These are phyloP conservation scores for Clavariopsis aquatica DNA, from an alignment of 495 filamentous ascomycete genomes.

Conservation along the genomic window DNA sequence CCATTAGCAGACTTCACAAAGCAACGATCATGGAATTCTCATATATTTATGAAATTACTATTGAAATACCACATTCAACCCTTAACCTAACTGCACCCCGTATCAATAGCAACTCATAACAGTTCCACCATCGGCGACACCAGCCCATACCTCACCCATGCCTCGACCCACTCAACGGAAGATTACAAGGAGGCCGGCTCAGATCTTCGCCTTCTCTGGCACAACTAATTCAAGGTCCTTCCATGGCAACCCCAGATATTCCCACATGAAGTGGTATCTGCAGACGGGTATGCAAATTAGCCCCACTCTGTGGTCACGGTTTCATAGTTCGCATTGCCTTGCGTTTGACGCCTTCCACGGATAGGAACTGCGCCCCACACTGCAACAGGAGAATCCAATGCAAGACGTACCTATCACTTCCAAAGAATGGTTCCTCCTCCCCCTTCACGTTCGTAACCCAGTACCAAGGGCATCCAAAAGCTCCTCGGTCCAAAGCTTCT, in stretches of 20 bases:
- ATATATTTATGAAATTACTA: no score
- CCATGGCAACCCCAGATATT: constrained; percentile 45
- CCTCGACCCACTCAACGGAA: neutral
- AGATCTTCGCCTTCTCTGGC: constrained; percentile 35
- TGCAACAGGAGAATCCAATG: neutral
- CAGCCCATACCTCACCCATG: neutral
- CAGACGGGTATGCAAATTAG: neutral
- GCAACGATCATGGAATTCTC: no score
- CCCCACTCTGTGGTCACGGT: constrained; percentile 1
- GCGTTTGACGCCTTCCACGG: constrained; percentile 2
- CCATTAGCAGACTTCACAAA: no score
- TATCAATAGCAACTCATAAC: neutral
- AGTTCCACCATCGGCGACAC: neutral
- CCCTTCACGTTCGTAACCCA: constrained; percentile 65
- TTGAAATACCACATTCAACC: no score
- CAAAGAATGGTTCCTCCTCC: constrained; percentile 69
- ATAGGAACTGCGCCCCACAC: constrained; percentile 8
- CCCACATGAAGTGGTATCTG: constrained; percentile 41
- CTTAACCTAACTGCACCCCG: no score
- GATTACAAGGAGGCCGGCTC: constrained; percentile 2
- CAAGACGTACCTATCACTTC: constrained; percentile 64
- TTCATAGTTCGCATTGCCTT: constrained; percentile 10
- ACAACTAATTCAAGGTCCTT: constrained; percentile 30
- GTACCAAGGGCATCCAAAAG: constrained; percentile 76
- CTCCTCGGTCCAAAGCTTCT: constrained; percentile 61